Percentiles rank a stretch among this genome's conserved stretches.
Conservation (phyloP, 768 basidiomycete species). For the Suillus ampliporus region DNA sequence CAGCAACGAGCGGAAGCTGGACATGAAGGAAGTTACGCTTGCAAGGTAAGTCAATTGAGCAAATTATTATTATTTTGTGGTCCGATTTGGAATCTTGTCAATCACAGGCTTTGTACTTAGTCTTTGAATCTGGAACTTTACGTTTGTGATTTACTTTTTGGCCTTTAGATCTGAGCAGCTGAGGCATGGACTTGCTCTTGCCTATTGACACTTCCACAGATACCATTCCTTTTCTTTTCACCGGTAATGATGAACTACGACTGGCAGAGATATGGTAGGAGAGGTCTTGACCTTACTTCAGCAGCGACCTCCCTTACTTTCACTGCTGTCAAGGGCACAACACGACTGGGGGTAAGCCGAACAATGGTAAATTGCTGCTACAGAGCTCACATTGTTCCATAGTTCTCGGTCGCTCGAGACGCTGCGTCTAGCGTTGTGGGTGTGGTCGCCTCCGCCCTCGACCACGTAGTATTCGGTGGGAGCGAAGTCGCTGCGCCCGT, state of each 20-base stretch:
- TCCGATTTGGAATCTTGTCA: conserved; percentile 6
- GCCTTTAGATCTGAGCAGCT: conserved; percentile 1
- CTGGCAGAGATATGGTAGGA: conserved; percentile 52
- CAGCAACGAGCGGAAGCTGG: conserved; percentile 23
- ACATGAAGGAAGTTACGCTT: conserved; percentile 24
- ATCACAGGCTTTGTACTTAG: conserved; percentile 8
- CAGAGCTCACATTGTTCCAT: conserved; percentile 8
- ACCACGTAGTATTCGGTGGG: conserved; percentile 71
- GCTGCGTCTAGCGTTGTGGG: conserved; percentile 64
- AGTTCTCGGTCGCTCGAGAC: conserved; percentile 75
- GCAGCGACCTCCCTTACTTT: conserved; percentile 69
- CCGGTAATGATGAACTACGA: conserved; percentile 34
- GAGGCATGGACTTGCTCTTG: conserved; percentile 29
- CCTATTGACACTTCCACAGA: conserved; percentile 2
- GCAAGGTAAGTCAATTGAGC: background rate
- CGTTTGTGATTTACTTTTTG: background rate
- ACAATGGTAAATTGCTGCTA: conserved; percentile 13
- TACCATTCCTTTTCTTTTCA: conserved; percentile 8
- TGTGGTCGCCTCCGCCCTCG: conserved; percentile 62
- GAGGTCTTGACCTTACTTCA: conserved; percentile 71
- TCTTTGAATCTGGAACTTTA: conserved; percentile 8
- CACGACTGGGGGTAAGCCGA: conserved; percentile 69
- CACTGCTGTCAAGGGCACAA: conserved; percentile 66
- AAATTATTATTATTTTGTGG: conserved; percentile 2
- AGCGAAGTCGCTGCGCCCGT: conserved; percentile 60